Evolutionary conservation across 129 eudicot genomes (phyloP), one percentile per base, ranked within the genome.

Genomic region (Scalesia atractyloides): DNA sequence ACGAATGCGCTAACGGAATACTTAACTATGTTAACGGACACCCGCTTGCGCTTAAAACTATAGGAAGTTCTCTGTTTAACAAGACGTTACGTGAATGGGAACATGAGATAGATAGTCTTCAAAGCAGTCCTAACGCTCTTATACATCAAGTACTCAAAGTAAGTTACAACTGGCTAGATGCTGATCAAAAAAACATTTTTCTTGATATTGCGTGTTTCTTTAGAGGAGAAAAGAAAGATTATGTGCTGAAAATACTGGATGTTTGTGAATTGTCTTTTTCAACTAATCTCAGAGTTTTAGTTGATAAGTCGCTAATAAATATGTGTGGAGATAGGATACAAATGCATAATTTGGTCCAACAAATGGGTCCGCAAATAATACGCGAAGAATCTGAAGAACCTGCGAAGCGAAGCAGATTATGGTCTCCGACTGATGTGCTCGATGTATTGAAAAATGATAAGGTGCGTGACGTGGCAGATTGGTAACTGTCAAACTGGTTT

Each of bases 131-230:
- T 46, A 67, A 69, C 41, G 19, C 13, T 34, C 65, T 70, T 46
- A 58, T 66, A 58, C 57, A 44, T 4, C 59, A 68, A 49, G 82
- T 76, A 39, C 68, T 89, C n/a, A 69, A 52, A 60, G 64, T 73
- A 74, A 88, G 96, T 73, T 89, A 63, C 74, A 78, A 84, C 30
- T 84, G 72, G 56, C 76, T 89, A 44, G 96, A 84, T 75, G 73
- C 65, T 26, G 65, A 68, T 66, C 82, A 89, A 46, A 86, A 84
- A 77, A 69, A 76, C 57, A 62, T 82, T 3, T 86, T 89, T 80
- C 88, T 89, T 37, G 91, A 89, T 77, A 83, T 89, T 7, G 90
- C 91, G 9, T 89, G 96, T 75, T 89, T 69, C 73, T 89, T 73
- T 60, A 73, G 58, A 68, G 82, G 82, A 2, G 52, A 85, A 74